Conservation (phyloP, 164 flowering plant genomes). For the Berberis thunbergii region DNA sequence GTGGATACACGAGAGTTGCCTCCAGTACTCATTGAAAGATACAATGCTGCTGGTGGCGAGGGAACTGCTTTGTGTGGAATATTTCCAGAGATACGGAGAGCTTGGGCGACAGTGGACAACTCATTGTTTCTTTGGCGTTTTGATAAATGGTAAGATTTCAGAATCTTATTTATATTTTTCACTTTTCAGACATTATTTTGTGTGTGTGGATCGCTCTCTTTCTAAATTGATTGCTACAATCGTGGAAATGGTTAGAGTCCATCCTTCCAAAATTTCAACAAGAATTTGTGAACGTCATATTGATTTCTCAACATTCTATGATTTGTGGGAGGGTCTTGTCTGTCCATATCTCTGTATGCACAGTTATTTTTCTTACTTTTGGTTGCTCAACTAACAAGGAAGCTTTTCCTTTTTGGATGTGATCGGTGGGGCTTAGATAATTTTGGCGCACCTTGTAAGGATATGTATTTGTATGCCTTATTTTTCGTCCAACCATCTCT, state of each 20-base stretch:
- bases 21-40: slow-evolving; percentile 76
- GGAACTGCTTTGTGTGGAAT: slow-evolving; percentile 97
- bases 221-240: no score
- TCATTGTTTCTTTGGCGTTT: slow-evolving; percentile 96
- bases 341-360: background rate
- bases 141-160: slow-evolving; percentile 73
- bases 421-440: background rate
- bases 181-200: background rate
- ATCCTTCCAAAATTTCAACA: no score
- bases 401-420: background rate
- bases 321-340: background rate
- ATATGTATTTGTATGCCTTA: background rate
- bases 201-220: background rate
- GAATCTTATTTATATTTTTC: background rate
- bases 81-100: slow-evolving; percentile 94
- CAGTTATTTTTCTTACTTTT: no score
- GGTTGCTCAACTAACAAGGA: background rate
- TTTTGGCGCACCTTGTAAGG: background rate
- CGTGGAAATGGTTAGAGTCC: no score
- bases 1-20: slow-evolving; percentile 86
- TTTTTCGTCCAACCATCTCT: background rate
- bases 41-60: slow-evolving; percentile 94
- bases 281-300: no score
- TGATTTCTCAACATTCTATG: background rate
- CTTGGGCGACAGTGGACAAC: slow-evolving; percentile 98